Base-by-base conservation (phyloP, 345 rosid genomes). In the Bruguiera gymnorhiza region DNA sequence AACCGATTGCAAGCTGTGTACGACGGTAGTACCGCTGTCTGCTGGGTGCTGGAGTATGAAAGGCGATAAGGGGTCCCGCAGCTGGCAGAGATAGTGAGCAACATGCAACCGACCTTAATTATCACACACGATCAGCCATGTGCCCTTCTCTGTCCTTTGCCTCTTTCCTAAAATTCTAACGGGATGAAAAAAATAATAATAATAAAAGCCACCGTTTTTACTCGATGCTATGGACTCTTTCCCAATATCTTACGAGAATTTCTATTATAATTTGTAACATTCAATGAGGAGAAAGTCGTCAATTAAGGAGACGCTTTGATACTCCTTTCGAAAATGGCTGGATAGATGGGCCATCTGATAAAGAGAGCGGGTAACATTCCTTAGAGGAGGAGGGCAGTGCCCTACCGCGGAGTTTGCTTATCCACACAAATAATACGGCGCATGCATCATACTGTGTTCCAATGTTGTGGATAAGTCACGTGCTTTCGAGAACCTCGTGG, bases 401-500 rank as follows among this genome's bases (percentile, higher is more conserved):
- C 60, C 60, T 10, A 24, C 15, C 30, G 60, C 24, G 60, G 60
- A 24, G 60, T 56, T 56, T 23, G 60, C 29, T 27, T 56, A 51
- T 78, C 85, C 82, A 76, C 70, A 69, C 82, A 34, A 34, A 34
- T 0, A 34, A 32, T 6, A 37, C 11, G 43, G 48, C 16, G 1
- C 48, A 39, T 39, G 48, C 48, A 10, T 39, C 48, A 39, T 39
- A 39, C 13, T 39, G 48, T 11, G 48, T 43, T 13, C 50, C 50
- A 43, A 15, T 43, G 50, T 13, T 43, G 5, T 43, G 50, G 50
- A 43, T 43, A 43, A 43, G 50, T 43, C 50, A 11, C 16, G 50
- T 11, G 50, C 50, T 13, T 43, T 43, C 13, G 50, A 43, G 50
- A 43, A 13, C 19, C 50, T 43, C 50, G 1, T 13, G 50, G 50